Percentiles rank a stretch among this genome's conserved stretches.
Evolutionary conservation across 257 asterid genomes (phyloP).

Genomic region (Rubia yunnanensis): DNA sequence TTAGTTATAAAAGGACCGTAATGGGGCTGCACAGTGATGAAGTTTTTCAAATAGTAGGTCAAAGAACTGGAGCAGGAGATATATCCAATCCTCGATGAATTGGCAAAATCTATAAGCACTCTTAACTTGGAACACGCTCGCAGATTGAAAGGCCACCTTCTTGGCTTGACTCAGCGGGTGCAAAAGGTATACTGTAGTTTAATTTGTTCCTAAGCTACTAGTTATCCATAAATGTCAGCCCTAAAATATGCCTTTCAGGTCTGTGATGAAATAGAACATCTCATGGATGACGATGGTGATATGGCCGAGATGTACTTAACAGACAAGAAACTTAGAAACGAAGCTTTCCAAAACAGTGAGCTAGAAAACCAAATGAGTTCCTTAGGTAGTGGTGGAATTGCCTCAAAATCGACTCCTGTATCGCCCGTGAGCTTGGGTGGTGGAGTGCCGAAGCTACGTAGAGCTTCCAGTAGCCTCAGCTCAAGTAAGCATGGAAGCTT

Average conservation of each 20-base stretch:
- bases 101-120: constrained; percentile 87
- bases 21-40: constrained; percentile 15
- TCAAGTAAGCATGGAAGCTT: constrained; percentile 78
- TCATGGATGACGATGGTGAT: constrained; percentile 97
- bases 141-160: constrained; percentile 89
- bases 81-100: constrained; percentile 86
- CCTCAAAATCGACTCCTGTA: constrained; percentile 66
- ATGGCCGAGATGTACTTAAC: constrained; percentile 99
- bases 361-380: constrained; percentile 32
- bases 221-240: constrained; percentile 10
- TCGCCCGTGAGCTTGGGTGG: constrained; percentile 66
- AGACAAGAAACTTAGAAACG: constrained; percentile 82
- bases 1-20: not conserved
- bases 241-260: constrained; percentile 40
- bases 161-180: constrained; percentile 90
- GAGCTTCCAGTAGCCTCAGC: constrained; percentile 80
- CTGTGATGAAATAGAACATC: constrained; percentile 91
- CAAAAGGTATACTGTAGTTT: constrained; percentile 71
- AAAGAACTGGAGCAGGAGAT: constrained; percentile 83
- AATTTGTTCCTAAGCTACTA: not conserved
- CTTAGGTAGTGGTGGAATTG: constrained; percentile 23
- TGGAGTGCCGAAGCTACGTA: constrained; percentile 52
- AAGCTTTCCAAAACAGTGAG: constrained; percentile 38
- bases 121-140: constrained; percentile 93
- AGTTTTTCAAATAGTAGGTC: constrained; percentile 41